Evolutionary conservation across 179 eudicot genomes (phyloP), one percentile per base, ranked within the genome.

Genomic region (Silene vulgaris): DNA sequence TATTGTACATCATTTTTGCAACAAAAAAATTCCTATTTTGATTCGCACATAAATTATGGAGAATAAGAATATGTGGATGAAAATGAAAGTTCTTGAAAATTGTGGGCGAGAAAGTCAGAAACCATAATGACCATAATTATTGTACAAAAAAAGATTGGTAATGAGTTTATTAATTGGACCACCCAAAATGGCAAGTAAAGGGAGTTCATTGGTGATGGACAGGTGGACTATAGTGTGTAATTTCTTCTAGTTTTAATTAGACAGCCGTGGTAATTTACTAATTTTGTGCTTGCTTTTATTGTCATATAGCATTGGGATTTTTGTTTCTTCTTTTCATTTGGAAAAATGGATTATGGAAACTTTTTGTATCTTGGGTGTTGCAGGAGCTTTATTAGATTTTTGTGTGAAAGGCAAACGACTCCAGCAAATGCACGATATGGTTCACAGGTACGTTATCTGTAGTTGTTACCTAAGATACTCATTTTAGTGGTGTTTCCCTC

Each of bases 321-420:
- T 60, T 71, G n/a, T 35, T 61, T 45, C 64, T 62, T 30, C 57
- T 56, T 69, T 66, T 60, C 37, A 43, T 57, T 37, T 52, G 32
- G 17, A 14, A 20, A 45, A 30, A 12, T 3, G 48, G 74, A 45
- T n/a, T 72, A n/a, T 67, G 56, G 71, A 64, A 17, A 17, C 65
- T n/a, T 43, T 77, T 1, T 43, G 54, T 79, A 23, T 60, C 29
- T 26, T 72, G 52, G 13, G 19, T 79, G 57, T 78, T 74, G 76
- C 79, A 94, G 99, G 99, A 89, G 86, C 82, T 95, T 95, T 75
- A 61, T 88, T 75, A 92, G 87, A 81, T 88, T 83, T 77, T 96
- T 95, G 78, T 87, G 83, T 83, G 93, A 95, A 85, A 86, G 82
- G 73, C 89, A 88, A 85, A 65, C 83, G 45, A 54, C 88, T 80